A percentile compares a stretch with the other conserved stretches of the same genome.
phyloP scores from a whole-genome alignment of 1,284 basidiomycete species.

The Boletus calvinii region DNA sequence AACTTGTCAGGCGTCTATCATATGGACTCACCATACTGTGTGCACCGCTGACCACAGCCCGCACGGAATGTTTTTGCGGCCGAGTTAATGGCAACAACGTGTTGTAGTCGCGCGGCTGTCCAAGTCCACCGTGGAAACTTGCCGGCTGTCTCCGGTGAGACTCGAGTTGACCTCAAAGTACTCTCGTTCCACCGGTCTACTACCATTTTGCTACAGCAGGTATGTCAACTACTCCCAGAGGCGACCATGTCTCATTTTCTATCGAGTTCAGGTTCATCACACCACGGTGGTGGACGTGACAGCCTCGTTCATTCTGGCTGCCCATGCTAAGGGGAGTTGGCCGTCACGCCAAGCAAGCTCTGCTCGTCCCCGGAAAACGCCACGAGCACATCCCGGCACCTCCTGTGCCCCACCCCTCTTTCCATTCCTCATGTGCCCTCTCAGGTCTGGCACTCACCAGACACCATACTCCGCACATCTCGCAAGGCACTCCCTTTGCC shows the following conservation, averaged over 20 bases:
- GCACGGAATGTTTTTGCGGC: slow-evolving; percentile 4
- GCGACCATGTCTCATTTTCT: not conserved
- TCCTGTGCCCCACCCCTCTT: no score
- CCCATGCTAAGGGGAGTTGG: slow-evolving; percentile 69
- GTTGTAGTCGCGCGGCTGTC: slow-evolving; percentile 7
- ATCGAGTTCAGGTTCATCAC: slow-evolving; percentile 13
- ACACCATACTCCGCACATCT: slow-evolving; percentile 7
- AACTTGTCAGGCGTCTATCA: slow-evolving; percentile 18
- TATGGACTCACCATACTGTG: not conserved
- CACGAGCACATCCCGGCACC: slow-evolving; percentile 12
- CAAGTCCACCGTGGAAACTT: slow-evolving; percentile 15
- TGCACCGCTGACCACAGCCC: slow-evolving; percentile 20
- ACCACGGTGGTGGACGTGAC: slow-evolving; percentile 36
- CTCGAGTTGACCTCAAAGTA: no score
- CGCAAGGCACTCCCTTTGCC: slow-evolving; percentile 5
- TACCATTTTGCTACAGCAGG: slow-evolving; percentile 11
- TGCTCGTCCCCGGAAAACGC: slow-evolving; percentile 20
- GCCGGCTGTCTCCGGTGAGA: slow-evolving; percentile 16
- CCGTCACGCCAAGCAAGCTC: slow-evolving; percentile 44
- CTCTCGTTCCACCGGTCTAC: not conserved
- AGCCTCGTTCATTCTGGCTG: slow-evolving; percentile 48
- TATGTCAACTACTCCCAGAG: not conserved
- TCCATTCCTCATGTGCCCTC: slow-evolving; percentile 29
- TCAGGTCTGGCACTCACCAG: slow-evolving; percentile 11
- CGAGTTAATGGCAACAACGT: slow-evolving; percentile 3